These are phyloP conservation scores for Neofusicoccum umdonicola DNA, from an alignment of 2,329 filamentous ascomycete genomes.

Conservation along the genomic window DNA sequence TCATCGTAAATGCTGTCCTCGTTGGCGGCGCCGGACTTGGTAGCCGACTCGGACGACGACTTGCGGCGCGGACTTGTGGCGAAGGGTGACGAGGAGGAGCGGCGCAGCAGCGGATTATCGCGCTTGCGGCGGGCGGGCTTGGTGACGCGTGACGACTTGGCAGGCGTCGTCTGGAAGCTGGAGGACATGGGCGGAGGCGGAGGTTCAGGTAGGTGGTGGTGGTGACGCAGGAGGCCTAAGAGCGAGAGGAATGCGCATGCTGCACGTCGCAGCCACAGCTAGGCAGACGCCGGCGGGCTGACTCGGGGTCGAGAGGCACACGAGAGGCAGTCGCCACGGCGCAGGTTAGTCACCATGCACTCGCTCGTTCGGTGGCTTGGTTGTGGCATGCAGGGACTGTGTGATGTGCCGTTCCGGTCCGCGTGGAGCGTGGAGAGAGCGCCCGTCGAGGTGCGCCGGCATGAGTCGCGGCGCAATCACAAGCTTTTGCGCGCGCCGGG, in stretches of 20 bases:
- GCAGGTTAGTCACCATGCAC: background rate
- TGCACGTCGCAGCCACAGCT: background rate
- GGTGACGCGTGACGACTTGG: constrained; percentile 21
- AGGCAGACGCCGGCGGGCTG: background rate
- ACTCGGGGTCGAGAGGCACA: background rate
- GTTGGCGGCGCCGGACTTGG: constrained; percentile 21
- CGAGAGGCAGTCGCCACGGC: background rate
- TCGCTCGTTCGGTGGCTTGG: background rate
- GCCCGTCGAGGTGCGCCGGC: background rate
- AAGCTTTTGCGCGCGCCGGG: background rate
- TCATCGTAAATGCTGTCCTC: constrained; percentile 36
- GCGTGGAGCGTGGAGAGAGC: constrained; percentile 4
- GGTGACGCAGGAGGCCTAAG: background rate
- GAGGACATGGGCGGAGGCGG: constrained; percentile 14
- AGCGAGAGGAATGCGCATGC: background rate
- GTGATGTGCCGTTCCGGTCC: constrained; percentile 8
- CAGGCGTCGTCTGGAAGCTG: constrained; percentile 19
- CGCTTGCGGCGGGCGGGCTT: constrained; percentile 17
- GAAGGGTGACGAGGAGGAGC: constrained; percentile 38
- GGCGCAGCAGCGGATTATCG: constrained; percentile 25
- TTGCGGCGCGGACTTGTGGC: constrained; percentile 36
- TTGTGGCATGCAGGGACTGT: constrained; percentile 8
- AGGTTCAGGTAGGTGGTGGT: background rate
- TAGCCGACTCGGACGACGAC: constrained; percentile 23
- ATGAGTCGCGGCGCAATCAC: constrained; percentile 12